A percentile compares a stretch with the other conserved stretches of the same genome.
phyloP scores from a whole-genome alignment of 148 eudicot species.

The Spergularia marina region DNA sequence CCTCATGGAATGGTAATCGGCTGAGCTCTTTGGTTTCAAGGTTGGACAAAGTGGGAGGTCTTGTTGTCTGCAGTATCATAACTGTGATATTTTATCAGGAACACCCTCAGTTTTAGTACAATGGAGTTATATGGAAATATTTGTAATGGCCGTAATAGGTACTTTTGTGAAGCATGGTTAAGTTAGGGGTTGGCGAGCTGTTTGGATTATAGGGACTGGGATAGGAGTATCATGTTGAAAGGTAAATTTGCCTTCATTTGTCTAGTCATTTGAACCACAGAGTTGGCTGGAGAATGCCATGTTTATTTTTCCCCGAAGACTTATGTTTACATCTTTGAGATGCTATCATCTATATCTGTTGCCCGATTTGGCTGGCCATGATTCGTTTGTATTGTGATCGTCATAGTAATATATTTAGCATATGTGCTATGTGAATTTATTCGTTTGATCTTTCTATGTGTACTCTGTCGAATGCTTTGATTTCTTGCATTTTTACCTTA shows the following conservation, averaged over 20 bases:
- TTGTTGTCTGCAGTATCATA: not conserved
- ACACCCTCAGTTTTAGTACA: not conserved
- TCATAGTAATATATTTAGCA: not conserved
- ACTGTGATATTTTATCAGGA: not conserved
- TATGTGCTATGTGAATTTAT: conserved; percentile 1
- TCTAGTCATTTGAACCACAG: not conserved
- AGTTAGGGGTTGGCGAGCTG: not conserved
- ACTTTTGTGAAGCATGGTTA: not conserved
- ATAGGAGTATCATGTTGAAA: not conserved
- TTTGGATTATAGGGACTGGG: not conserved
- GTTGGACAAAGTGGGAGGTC: not conserved
- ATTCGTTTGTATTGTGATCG: not conserved
- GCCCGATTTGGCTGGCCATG: not conserved
- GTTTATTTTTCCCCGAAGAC: not conserved
- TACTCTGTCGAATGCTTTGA: not conserved
- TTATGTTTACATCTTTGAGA: not conserved
- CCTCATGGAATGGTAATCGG: too few species aligned
- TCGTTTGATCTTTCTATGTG: not conserved
- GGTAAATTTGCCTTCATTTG: not conserved
- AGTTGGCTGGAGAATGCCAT: not conserved
- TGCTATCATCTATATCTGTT: not conserved
- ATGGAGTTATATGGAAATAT: not conserved
- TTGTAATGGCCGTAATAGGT: not conserved
- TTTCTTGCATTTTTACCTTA: not conserved
- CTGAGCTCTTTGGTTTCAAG: too few species aligned